phyloP scores from a whole-genome alignment of 805 yeast species.

The Lipomyces yamadae region DNA sequence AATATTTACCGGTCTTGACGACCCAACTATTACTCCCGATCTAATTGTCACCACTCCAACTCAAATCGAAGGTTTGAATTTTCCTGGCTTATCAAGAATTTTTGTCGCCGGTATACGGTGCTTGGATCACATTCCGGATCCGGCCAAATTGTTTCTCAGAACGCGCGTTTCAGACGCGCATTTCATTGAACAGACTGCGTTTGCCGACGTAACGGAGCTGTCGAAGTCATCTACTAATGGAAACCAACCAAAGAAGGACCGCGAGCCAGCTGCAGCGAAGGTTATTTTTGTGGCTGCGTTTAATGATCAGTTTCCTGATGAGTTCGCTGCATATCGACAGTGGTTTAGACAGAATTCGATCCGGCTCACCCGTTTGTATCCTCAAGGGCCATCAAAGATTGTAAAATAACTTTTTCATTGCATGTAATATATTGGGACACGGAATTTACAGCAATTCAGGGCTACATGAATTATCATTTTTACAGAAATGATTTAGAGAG shows the following conservation, averaged over 20 bases:
- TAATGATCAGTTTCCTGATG: not conserved
- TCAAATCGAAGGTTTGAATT: slow-evolving; percentile 31
- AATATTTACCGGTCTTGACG: slow-evolving; percentile 10
- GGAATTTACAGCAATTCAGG: not conserved
- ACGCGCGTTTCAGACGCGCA: slow-evolving; percentile 15
- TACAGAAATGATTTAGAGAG: not conserved
- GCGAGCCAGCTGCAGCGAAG: slow-evolving; percentile 2
- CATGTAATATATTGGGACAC: not conserved
- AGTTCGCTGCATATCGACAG: not conserved
- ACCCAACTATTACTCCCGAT: slow-evolving; percentile 19
- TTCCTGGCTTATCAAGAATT: slow-evolving; percentile 30
- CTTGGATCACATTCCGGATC: slow-evolving; percentile 17
- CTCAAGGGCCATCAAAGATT: not conserved
- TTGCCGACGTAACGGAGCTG: not conserved
- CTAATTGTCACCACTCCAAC: slow-evolving; percentile 19
- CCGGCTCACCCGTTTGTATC: not conserved
- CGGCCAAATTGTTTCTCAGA: not conserved
- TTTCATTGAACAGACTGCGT: slow-evolving; percentile 11
- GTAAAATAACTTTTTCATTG: not conserved
- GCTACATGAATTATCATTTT: not conserved
- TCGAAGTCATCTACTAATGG: slow-evolving; percentile 3
- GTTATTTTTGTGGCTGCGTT: slow-evolving; percentile 5
- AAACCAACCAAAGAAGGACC: not conserved
- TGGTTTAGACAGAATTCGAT: not conserved
- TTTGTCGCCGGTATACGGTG: slow-evolving; percentile 27